These are phyloP conservation scores for Talaromyces adpressus DNA, from an alignment of 495 filamentous ascomycete species.

Conservation along the genomic window DNA sequence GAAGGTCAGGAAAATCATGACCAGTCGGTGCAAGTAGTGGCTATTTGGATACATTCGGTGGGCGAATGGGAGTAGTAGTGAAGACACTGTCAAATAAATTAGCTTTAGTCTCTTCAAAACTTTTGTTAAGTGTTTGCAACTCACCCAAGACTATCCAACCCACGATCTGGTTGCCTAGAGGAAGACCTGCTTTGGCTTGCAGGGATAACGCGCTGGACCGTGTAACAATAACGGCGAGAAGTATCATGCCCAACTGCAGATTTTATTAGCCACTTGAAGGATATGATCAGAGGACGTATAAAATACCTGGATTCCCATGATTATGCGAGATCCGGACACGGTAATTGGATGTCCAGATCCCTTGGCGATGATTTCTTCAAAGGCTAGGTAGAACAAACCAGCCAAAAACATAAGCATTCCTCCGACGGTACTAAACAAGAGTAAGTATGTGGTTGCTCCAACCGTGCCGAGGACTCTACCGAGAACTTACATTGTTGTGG, in stretches of 20 bases:
- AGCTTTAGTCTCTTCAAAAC: neutral
- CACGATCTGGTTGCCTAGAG: slow-evolving; percentile 78
- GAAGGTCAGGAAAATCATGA: slow-evolving; percentile 89
- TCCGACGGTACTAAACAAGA: slow-evolving; percentile 55
- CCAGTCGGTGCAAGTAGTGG: slow-evolving; percentile 83
- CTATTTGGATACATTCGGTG: slow-evolving; percentile 76
- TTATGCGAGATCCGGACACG: slow-evolving; percentile 41
- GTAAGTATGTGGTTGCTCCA: slow-evolving; percentile 19
- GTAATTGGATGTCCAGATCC: slow-evolving; percentile 28
- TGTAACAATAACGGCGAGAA: slow-evolving; percentile 80
- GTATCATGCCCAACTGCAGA: slow-evolving; percentile 65
- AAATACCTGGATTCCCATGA: slow-evolving; percentile 50
- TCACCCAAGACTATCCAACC: slow-evolving; percentile 80
- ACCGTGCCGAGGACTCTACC: neutral
- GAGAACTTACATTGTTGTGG: slow-evolving; percentile 63
- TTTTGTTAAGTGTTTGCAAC: slow-evolving; percentile 16
- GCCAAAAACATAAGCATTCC: slow-evolving; percentile 72
- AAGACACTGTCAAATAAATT: slow-evolving; percentile 45
- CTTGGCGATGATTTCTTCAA: slow-evolving; percentile 61
- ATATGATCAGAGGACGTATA: neutral
- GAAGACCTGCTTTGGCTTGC: slow-evolving; percentile 82
- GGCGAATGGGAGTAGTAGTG: slow-evolving; percentile 72
- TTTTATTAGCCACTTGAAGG: neutral
- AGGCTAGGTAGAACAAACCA: slow-evolving; percentile 73
- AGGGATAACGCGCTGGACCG: slow-evolving; percentile 72